These are phyloP conservation scores for Asterophora lycoperdoides DNA, from an alignment of 768 basidiomycete genomes.

Conservation along the genomic window DNA sequence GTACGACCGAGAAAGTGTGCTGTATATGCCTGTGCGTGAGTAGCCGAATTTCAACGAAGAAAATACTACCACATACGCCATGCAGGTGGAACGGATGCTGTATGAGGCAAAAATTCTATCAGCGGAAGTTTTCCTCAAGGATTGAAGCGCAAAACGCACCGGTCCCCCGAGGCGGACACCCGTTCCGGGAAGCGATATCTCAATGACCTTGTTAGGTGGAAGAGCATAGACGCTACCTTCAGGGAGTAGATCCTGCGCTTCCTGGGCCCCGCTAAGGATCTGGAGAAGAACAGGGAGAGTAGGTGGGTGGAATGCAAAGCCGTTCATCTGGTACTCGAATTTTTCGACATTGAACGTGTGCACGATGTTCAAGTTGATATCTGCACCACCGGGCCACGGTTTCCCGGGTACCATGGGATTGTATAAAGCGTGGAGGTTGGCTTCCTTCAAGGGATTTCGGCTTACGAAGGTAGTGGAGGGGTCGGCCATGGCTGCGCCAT, in stretches of 20 bases:
- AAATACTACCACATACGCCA: slow-evolving; percentile 30
- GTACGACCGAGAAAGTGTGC: slow-evolving; percentile 42
- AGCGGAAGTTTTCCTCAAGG: slow-evolving; percentile 18
- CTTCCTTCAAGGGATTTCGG: slow-evolving; percentile 32
- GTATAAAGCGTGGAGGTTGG: slow-evolving; percentile 33
- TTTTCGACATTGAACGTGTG: slow-evolving; percentile 16
- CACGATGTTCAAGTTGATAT: slow-evolving; percentile 36
- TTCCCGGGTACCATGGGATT: slow-evolving; percentile 26
- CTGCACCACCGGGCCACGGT: slow-evolving; percentile 34
- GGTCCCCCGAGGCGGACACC: slow-evolving; percentile 25
- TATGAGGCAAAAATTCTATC: slow-evolving; percentile 13
- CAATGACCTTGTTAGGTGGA: slow-evolving; percentile 38
- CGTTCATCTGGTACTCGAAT: slow-evolving; percentile 27
- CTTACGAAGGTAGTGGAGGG: slow-evolving; percentile 31
- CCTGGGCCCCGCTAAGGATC: slow-evolving; percentile 38
- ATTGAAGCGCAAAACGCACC: slow-evolving; percentile 21
- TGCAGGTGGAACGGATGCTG: slow-evolving; percentile 48
- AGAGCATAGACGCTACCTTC: slow-evolving; percentile 37
- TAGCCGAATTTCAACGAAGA: neutral
- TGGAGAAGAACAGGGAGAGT: slow-evolving; percentile 45
- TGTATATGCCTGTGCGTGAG: slow-evolving; percentile 39
- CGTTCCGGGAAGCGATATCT: slow-evolving; percentile 34
- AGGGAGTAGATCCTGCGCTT: slow-evolving; percentile 32
- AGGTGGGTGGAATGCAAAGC: slow-evolving; percentile 30
- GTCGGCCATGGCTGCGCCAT: slow-evolving; percentile 37